These are phyloP conservation scores for Nitzschia inconspicua DNA, from an alignment of 108 stramenopile genomes.

Conservation along the genomic window DNA sequence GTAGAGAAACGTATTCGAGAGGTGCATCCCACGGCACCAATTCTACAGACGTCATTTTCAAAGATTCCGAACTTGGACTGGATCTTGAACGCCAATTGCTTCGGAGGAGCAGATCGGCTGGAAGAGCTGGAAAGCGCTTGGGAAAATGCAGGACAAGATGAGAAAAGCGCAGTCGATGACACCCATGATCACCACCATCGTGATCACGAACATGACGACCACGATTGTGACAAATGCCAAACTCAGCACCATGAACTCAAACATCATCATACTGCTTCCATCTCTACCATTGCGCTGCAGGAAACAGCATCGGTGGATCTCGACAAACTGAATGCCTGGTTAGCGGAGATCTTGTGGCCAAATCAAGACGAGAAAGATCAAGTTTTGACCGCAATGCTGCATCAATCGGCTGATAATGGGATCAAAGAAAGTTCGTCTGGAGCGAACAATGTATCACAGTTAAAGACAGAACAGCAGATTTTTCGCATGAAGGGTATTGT, in stretches of 20 bases:
- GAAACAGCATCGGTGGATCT: constrained; percentile 49
- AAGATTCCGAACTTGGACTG: constrained; percentile 74
- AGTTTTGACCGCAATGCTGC: constrained; percentile 50
- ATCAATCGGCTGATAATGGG: constrained; percentile 3
- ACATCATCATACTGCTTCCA: constrained; percentile 61
- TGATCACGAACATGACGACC: constrained; percentile 7
- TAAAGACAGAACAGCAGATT: constrained; percentile 34
- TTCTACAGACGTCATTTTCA: constrained; percentile 67
- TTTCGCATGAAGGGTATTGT: constrained; percentile 80
- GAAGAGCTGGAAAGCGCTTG: constrained; percentile 18
- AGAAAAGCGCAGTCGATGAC: background rate
- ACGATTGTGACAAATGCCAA: too few species aligned
- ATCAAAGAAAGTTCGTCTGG: background rate
- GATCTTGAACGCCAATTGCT: constrained; percentile 88
- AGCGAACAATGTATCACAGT: constrained; percentile 2
- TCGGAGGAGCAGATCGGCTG: constrained; percentile 48
- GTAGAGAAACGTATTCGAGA: constrained; percentile 43
- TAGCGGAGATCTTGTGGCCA: constrained; percentile 82
- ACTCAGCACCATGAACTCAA: background rate
- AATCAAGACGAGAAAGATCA: constrained; percentile 74
- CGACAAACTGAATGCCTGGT: constrained; percentile 60
- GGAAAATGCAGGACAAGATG: background rate
- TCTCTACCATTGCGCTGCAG: constrained; percentile 59
- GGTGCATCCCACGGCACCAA: constrained; percentile 89
- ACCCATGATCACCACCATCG: background rate